phyloP scores from a whole-genome alignment of 148 eudicot genomes.

The Fagopyrum esculentum region DNA sequence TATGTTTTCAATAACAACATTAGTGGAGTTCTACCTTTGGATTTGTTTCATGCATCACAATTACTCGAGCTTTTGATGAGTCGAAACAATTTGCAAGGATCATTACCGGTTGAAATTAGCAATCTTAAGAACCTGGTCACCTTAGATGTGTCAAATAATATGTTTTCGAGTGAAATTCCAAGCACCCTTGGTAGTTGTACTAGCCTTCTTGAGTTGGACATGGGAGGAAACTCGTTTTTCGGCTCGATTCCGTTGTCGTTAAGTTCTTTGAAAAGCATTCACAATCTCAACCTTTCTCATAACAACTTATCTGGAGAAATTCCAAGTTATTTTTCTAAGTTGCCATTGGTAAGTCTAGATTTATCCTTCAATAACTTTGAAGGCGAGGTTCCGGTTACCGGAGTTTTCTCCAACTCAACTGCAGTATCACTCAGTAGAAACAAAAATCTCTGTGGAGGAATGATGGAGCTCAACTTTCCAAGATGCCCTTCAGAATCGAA shows the following conservation, averaged over 20 bases:
- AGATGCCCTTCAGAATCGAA: constrained; percentile 13
- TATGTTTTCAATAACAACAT: constrained; percentile 24
- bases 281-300: constrained; percentile 26
- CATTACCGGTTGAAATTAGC: constrained; percentile 30
- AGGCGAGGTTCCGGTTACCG: constrained; percentile 32
- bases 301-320: constrained; percentile 36
- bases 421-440: constrained; percentile 29
- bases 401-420: constrained; percentile 26
- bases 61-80: constrained; percentile 12
- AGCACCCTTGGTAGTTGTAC: constrained; percentile 21
- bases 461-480: constrained; percentile 23
- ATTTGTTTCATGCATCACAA: constrained; percentile 21
- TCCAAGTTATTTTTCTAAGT: constrained; percentile 19
- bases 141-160: constrained; percentile 22
- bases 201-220: constrained; percentile 13
- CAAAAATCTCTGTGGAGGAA: constrained; percentile 35
- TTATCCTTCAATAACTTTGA: constrained; percentile 30
- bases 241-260: constrained; percentile 31
- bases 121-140: constrained; percentile 20
- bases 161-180: constrained; percentile 30
- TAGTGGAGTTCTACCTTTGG: constrained; percentile 27
- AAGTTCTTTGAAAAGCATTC: constrained; percentile 18
- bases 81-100: constrained; percentile 25
- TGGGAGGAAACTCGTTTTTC: constrained; percentile 26
- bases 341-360: constrained; percentile 15